Evolutionary conservation across 306 rosid genomes (phyloP).

Genomic region (Acacia acuminata): DNA sequence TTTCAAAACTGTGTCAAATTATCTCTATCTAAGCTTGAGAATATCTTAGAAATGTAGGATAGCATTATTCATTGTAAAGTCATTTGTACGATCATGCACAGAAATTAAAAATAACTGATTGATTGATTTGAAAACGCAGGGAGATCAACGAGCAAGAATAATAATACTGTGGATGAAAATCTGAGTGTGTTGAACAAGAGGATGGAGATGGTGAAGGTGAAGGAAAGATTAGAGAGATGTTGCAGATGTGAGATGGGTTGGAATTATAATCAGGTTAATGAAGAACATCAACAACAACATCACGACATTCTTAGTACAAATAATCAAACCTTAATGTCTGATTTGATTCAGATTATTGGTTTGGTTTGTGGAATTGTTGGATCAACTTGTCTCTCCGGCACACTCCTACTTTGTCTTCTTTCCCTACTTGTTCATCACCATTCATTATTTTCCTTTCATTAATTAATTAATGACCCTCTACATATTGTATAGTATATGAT

Average conservation of each 20-base stretch:
- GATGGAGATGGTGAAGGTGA: conserved; percentile 50
- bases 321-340: conserved; percentile 11
- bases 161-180: conserved; percentile 48
- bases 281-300: neutral
- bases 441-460: conserved; percentile 1
- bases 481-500: neutral
- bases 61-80: too few relatives aligned
- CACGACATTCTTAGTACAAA: neutral
- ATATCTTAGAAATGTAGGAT: too few relatives aligned
- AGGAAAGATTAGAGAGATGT: conserved; percentile 56
- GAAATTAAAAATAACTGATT: neutral
- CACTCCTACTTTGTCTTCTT: conserved; percentile 45
- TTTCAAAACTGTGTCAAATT: too few relatives aligned
- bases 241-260: conserved; percentile 48
- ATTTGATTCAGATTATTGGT: conserved; percentile 33
- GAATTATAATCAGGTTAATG: conserved; percentile 38
- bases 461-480: neutral
- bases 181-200: conserved; percentile 52
- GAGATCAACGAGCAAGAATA: conserved; percentile 40
- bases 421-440: conserved; percentile 45
- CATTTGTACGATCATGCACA: too few relatives aligned
- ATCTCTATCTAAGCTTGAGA: neutral
- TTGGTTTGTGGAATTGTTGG: conserved; percentile 46
- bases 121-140: conserved; percentile 23
- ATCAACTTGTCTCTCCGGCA: conserved; percentile 47